Evolutionary conservation across 2,329 filamentous ascomycete genomes (phyloP).

Genomic region (Pseudogymnoascus destructans): DNA sequence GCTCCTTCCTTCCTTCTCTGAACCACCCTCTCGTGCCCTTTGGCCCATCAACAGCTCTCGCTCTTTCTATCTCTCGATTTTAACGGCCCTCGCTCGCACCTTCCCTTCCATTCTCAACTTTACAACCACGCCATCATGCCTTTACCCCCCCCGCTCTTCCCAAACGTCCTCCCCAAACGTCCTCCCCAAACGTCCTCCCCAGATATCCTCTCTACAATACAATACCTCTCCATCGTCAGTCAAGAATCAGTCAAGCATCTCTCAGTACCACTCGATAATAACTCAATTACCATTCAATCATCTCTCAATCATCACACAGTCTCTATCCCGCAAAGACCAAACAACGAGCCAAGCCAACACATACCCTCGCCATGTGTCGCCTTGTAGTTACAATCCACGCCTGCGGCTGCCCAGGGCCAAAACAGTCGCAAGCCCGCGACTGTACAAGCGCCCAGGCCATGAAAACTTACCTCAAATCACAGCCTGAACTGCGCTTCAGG

Average conservation of each 20-base stretch:
- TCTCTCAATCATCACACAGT: not conserved
- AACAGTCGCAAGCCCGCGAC: not conserved
- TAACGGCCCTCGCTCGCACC: not conserved
- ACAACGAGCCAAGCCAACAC: not conserved
- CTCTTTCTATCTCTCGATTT: not conserved
- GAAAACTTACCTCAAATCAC: too few species aligned
- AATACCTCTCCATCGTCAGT: not conserved
- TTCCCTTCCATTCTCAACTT: not conserved
- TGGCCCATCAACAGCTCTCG: not conserved
- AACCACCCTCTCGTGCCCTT: not conserved
- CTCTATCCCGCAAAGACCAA: not conserved
- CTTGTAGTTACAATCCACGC: not conserved
- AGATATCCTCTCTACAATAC: not conserved
- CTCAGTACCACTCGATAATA: too few species aligned
- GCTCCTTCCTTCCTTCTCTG: not conserved
- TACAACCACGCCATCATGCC: not conserved
- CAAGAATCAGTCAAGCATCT: not conserved
- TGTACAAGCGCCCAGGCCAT: too few species aligned
- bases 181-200: not conserved
- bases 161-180: not conserved
- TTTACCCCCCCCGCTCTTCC: not conserved
- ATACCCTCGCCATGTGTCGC: not conserved
- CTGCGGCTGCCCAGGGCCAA: not conserved
- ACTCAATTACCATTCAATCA: not conserved
- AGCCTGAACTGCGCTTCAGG: not conserved